These are phyloP conservation scores for Cercospora berteroae DNA, from an alignment of 2,329 filamentous ascomycete species.

Conservation along the genomic window DNA sequence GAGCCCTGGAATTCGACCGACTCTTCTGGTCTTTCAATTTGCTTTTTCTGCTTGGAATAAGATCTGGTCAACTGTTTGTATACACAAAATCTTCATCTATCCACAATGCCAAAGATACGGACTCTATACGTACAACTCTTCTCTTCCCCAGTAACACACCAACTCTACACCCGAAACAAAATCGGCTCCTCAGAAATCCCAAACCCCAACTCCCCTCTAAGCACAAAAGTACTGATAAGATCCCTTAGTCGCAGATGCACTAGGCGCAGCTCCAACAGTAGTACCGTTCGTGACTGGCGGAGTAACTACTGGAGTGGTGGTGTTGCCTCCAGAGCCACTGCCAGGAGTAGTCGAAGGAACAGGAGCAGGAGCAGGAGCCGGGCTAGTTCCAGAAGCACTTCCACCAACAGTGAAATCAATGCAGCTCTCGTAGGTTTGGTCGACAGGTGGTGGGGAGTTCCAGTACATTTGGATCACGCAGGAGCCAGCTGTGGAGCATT, in stretches of 20 bases:
- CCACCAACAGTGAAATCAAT: conserved; percentile 55
- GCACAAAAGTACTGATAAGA: background rate
- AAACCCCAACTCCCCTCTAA: background rate
- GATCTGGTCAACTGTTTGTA: background rate
- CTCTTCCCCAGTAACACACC: too few relatives aligned
- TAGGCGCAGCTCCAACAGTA: background rate
- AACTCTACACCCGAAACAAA: background rate
- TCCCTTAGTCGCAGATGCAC: background rate
- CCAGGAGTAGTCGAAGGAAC: background rate
- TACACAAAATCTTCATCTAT: background rate
- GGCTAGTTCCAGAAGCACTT: background rate
- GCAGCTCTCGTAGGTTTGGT: conserved; percentile 64
- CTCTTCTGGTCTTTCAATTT: background rate
- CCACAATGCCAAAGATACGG: background rate
- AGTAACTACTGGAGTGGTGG: background rate
- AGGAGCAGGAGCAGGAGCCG: background rate
- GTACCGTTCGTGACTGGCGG: background rate
- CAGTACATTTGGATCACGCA: conserved; percentile 64
- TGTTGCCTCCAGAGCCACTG: background rate
- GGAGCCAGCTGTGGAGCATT: conserved; percentile 50
- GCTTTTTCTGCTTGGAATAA: background rate
- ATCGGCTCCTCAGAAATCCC: background rate
- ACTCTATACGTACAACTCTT: background rate
- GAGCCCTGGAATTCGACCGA: background rate
- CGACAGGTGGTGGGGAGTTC: conserved; percentile 50